A percentile compares a stretch with the other conserved stretches of the same genome.
These are phyloP conservation scores for Dioscorea cayenensis DNA, from an alignment of 116 monocot species.

Conservation along the genomic window DNA sequence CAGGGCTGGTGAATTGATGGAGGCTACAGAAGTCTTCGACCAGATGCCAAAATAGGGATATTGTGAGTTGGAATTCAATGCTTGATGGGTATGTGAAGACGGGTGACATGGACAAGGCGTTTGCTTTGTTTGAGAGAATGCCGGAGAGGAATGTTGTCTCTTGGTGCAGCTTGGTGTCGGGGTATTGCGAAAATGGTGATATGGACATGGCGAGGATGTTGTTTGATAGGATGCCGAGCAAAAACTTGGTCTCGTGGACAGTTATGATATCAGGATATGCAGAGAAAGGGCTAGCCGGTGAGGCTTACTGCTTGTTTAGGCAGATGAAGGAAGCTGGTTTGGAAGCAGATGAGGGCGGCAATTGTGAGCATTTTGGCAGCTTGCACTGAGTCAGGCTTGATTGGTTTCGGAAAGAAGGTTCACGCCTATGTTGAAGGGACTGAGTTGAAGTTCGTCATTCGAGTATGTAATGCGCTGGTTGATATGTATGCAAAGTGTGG, in stretches of 20 bases:
- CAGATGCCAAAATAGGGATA: constrained; percentile 61
- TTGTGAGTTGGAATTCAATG: constrained; percentile 65
- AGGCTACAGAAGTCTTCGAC: constrained; percentile 60
- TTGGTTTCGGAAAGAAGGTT: constrained; percentile 54
- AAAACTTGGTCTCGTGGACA: constrained; percentile 79
- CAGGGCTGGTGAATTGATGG: constrained; percentile 24
- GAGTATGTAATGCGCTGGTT: constrained; percentile 63
- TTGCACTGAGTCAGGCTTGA: constrained; percentile 63
- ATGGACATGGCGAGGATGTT: constrained; percentile 64
- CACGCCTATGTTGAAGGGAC: constrained; percentile 25
- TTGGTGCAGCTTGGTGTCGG: constrained; percentile 64
- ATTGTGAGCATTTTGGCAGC: constrained; percentile 56
- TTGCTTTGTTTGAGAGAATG: constrained; percentile 52
- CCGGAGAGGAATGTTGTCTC: constrained; percentile 69
- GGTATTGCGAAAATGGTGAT: constrained; percentile 60
- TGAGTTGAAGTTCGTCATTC: constrained; percentile 17
- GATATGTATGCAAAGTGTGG: constrained; percentile 89
- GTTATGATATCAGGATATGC: constrained; percentile 79
- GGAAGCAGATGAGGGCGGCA: constrained; percentile 30
- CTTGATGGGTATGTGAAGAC: constrained; percentile 53
- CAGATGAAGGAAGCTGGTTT: constrained; percentile 49
- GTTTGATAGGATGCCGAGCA: constrained; percentile 68
- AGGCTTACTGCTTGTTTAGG: constrained; percentile 46
- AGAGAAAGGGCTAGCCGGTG: constrained; percentile 37
- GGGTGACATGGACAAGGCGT: constrained; percentile 55